phyloP scores from a whole-genome alignment of 2,329 filamentous ascomycete genomes.

The Lachnellula subtilissima region DNA sequence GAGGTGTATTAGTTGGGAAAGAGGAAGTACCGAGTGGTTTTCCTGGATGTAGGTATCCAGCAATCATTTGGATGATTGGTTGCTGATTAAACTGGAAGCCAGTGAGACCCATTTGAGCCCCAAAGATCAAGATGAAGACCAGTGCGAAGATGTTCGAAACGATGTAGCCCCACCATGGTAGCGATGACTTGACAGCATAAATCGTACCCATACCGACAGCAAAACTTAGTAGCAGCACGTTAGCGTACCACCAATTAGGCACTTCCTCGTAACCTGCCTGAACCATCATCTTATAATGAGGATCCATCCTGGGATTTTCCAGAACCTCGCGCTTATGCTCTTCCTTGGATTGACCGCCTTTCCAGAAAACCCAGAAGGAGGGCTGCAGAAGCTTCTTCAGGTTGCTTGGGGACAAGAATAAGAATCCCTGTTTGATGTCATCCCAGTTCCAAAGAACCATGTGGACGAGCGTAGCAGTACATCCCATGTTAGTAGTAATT shows the following conservation, averaged over 20 bases:
- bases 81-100: conserved; percentile 43
- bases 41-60: conserved; percentile 46
- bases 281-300: conserved; percentile 39
- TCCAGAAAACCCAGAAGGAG: conserved; percentile 13
- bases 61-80: conserved; percentile 42
- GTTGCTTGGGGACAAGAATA: conserved; percentile 1
- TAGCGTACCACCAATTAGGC: conserved; percentile 53
- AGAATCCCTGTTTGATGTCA: conserved; percentile 36
- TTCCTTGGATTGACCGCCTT: conserved; percentile 6
- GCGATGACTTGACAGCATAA: conserved; percentile 59
- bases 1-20: conserved; percentile 29
- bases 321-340: conserved; percentile 13
- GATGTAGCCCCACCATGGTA: conserved; percentile 32
- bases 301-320: conserved; percentile 30
- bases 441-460: conserved; percentile 38
- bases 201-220: conserved; percentile 41
- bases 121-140: conserved; percentile 25
- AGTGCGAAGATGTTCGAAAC: conserved; percentile 25
- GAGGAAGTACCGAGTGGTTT: conserved; percentile 57
- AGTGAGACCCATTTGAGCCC: conserved; percentile 39
- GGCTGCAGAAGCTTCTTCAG: conserved; percentile 7
- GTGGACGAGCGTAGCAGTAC: conserved; percentile 43
- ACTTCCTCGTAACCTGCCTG: conserved; percentile 45
- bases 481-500: conserved; percentile 41
- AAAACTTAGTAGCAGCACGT: conserved; percentile 43